Evolutionary conservation across 2,329 filamentous ascomycete species (phyloP), one percentile per base, ranked within the genome.

Genomic region (Sporothrix pallida): DNA sequence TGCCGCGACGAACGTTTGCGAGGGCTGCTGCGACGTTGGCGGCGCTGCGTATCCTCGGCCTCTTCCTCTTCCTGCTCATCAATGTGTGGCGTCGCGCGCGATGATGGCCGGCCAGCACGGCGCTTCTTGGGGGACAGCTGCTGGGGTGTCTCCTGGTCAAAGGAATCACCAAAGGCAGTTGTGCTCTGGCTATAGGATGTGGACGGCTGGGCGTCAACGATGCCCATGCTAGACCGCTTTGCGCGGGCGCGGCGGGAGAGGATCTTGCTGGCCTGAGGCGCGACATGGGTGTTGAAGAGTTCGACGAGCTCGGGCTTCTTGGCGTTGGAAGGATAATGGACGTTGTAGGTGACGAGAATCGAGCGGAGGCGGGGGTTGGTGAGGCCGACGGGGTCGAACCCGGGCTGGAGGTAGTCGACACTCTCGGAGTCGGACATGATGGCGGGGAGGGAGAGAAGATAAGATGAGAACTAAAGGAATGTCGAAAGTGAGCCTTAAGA

Each of bases 291-390:
- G 79, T 92, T 90, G 82, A 99, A 94, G 65, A 98, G 89, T 8
- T 92, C 90, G 75, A 99, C 87, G 26, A 99, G 89, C 80, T 97
- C 92, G 0, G 90, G 85, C 84, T 99, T 99, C 84, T 98, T 99
- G 13, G 96, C 94, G 4, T 91, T 95, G 0, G 93, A 91, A 5
- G 95, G 92, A 80, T 97, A 98, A 52, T 90, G 84, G 79, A 98
- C 86, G 80, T 94, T 92, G 84, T 99, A 93, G 77, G 90, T 92
- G 79, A 98, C 93, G 74, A 99, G 89, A 77, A 98, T 97, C 68
- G 93, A 95, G 79, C 96, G 93, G 78, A 99, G 86, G 63, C 92
- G 92, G 42, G 96, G 94, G 69, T 98, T 90, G 1, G 94, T 98
- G 76, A 98, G 88, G 76, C 88, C 89, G 80, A 88, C 87, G 23